Evolutionary conservation across 352 stramenopile genomes (phyloP).

Genomic region (Phytophthora palmivora): DNA sequence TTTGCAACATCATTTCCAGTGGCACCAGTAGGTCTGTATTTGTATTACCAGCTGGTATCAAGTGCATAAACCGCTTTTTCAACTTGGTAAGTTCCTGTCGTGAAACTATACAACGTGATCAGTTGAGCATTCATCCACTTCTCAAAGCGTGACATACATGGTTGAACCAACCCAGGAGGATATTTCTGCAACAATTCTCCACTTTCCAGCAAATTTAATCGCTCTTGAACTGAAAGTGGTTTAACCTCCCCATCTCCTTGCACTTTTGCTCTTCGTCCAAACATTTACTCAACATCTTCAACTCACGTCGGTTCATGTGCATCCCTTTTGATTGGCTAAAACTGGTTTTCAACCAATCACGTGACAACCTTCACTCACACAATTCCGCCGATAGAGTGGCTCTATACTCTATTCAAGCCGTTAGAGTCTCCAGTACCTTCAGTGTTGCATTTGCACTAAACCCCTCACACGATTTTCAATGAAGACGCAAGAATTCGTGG

Average conservation of each 20-base stretch:
- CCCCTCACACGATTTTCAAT: background rate
- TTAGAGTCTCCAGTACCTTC: too few relatives aligned
- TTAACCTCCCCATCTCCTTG: background rate
- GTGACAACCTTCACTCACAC: slow-evolving; percentile 20
- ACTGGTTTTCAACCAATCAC: slow-evolving; percentile 2
- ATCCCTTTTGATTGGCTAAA: slow-evolving; percentile 13
- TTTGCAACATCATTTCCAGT: slow-evolving; percentile 23
- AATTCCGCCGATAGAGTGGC: slow-evolving; percentile 10
- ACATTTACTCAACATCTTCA: slow-evolving; percentile 25
- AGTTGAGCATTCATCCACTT: too few relatives aligned
- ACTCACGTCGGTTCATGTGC: slow-evolving; percentile 22
- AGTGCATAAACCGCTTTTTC: slow-evolving; percentile 48
- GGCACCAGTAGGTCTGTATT: slow-evolving; percentile 18
- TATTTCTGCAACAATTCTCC: slow-evolving; percentile 24
- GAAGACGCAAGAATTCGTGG: background rate
- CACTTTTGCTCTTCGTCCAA: slow-evolving; percentile 15
- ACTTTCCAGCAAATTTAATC: slow-evolving; percentile 21
- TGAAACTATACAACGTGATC: slow-evolving; percentile 35
- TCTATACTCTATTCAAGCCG: too few relatives aligned
- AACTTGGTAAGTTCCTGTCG: slow-evolving; percentile 48
- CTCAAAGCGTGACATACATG: slow-evolving; percentile 37
- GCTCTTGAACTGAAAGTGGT: slow-evolving; percentile 24
- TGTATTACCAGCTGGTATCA: slow-evolving; percentile 28
- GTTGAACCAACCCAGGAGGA: slow-evolving; percentile 29
- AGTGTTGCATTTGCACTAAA: background rate